Conservation (phyloP, 768 basidiomycete species). For the Psilocybe sp. region DNA sequence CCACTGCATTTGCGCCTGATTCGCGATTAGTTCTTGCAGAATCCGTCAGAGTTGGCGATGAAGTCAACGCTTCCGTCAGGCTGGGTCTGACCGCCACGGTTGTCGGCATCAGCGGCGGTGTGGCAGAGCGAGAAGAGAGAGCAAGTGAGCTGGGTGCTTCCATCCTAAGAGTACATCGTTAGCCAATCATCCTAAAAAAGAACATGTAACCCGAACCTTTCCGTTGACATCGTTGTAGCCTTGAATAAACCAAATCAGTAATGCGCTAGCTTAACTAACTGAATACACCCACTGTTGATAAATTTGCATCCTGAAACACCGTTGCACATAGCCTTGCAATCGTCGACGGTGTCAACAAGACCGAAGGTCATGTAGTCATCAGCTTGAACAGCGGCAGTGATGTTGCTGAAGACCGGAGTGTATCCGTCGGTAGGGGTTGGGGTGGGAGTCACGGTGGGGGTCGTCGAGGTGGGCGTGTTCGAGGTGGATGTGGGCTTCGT, state of each 20-base stretch:
- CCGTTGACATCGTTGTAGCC: conserved; percentile 47
- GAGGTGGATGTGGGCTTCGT: conserved; percentile 7
- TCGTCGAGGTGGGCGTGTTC: conserved; percentile 14
- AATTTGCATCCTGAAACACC: conserved; percentile 37
- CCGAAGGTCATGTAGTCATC: conserved; percentile 41
- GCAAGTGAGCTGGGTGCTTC: conserved; percentile 42
- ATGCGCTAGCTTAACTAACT: neutral
- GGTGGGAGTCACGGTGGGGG: conserved; percentile 7
- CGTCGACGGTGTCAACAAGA: conserved; percentile 39
- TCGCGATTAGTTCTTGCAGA: conserved; percentile 29
- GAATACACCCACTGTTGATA: conserved; percentile 35
- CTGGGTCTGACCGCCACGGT: conserved; percentile 41
- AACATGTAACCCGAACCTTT: conserved; percentile 24
- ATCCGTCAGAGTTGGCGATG: conserved; percentile 40
- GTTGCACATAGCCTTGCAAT: conserved; percentile 45
- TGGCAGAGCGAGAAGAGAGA: conserved; percentile 39
- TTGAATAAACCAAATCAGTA: conserved; percentile 10
- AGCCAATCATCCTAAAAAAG: neutral
- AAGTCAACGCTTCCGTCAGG: conserved; percentile 36
- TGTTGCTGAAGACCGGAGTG: conserved; percentile 35
- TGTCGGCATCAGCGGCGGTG: conserved; percentile 31
- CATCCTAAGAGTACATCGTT: conserved; percentile 24
- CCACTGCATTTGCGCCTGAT: no score
- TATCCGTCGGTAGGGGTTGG: conserved; percentile 29
- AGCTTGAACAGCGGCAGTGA: conserved; percentile 41